Base-by-base conservation (phyloP, 495 filamentous ascomycete genomes). In the Bacidia gigantensis region DNA sequence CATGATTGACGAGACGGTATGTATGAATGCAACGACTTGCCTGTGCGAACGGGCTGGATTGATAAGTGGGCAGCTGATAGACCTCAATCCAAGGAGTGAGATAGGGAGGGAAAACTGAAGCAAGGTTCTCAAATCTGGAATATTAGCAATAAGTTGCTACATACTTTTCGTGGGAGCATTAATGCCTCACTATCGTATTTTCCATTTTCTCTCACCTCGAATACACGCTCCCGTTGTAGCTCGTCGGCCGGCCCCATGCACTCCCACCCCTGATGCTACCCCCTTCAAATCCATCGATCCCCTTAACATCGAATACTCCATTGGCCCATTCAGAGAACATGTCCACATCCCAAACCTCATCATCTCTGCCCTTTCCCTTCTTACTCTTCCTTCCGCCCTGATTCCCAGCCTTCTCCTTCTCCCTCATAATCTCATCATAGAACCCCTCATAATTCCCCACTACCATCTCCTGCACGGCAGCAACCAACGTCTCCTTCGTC, bases 291-390 rank as follows among this genome's bases (percentile, higher is more conserved):
- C 64, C 60, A 42, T 60, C 61, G 25, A 69, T 59, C 11, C 71
- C 59, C 2, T 74, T 73, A 42, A 82, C 76, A 18, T 64, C 64
- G 63, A 82, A 82, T 2, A 79, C 64, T 24, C 68, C 68, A 48
- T 72, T 73, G 47, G 71, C 75, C 79, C 79, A 82, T 52, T 75
- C 73, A 1, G 65, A 69, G 63, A 82, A 82, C 11, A 70, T 78
- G 56, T 80, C 76, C n/a, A 74, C 65, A 63, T 82, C 77, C 78
- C 76, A 81, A n/a, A 76, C 67, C 21, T 69, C 74, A 63, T 83
- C 79, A 55, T 80, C 76, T 41, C 74, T 66, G 3, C 74, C 75
- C 62, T 84, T 83, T 7, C 77, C 75, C 55, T 81, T 81, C 59
- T 65, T 74, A 58, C 71, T 78, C 26, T 72, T 57, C 12, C 62